These are phyloP conservation scores for Pestalotiopsis sp. DNA, from an alignment of 2,329 filamentous ascomycete genomes.

Conservation along the genomic window DNA sequence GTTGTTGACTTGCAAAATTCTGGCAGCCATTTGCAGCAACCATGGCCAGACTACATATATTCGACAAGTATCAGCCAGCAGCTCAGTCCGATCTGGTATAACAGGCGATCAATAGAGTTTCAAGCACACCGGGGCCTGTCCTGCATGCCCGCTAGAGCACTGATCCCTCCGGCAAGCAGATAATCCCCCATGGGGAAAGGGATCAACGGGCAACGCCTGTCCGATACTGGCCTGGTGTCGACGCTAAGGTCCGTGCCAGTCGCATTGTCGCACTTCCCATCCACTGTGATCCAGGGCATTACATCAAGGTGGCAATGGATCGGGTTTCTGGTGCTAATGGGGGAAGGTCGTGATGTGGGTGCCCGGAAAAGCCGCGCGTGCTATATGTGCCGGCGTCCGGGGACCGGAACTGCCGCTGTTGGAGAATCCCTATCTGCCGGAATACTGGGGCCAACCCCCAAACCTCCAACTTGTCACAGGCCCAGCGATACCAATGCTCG, in stretches of 20 bases:
- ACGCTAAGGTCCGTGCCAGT: not conserved
- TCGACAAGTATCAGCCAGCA: not conserved
- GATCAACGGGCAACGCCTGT: not conserved
- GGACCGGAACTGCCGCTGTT: constrained; percentile 6
- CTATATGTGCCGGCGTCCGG: not conserved
- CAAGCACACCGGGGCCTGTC: not conserved
- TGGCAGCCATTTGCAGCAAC: not conserved
- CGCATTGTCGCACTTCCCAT: not conserved
- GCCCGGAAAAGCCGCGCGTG: not conserved
- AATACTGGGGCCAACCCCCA: not conserved
- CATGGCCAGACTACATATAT: not conserved
- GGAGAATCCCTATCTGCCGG: constrained; percentile 2
- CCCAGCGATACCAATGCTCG: not conserved
- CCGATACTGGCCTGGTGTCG: not conserved
- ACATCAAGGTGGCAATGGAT: not conserved
- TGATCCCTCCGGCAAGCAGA: not conserved
- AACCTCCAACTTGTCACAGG: not conserved
- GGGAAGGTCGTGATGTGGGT: not conserved
- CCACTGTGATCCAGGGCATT: not conserved
- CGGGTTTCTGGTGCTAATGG: not conserved
- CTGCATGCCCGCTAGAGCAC: not conserved
- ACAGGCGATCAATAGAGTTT: not conserved
- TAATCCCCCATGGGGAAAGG: constrained; percentile 4
- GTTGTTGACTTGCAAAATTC: not conserved
- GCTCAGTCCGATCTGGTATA: not conserved